Evolutionary conservation across 768 basidiomycete species (phyloP).

Genomic region (Suillus placidus): DNA sequence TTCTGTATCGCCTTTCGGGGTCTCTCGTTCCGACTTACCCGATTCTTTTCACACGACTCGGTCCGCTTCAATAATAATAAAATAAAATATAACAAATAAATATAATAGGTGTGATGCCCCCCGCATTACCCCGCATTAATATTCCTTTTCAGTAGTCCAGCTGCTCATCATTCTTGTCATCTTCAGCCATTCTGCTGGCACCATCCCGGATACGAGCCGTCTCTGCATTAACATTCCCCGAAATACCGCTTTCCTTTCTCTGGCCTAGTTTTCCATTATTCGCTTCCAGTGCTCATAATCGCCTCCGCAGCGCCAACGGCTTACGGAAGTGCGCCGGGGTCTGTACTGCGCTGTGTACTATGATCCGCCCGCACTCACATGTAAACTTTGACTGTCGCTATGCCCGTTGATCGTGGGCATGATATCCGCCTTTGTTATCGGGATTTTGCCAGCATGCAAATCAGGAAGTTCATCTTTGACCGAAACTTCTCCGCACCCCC

Average conservation of each 20-base stretch:
- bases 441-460: slow-evolving; percentile 7
- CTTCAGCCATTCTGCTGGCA: slow-evolving; percentile 1
- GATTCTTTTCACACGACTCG: background rate
- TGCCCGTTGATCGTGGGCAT: slow-evolving; percentile 5
- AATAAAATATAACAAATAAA: background rate
- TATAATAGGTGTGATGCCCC: background rate
- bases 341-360: background rate
- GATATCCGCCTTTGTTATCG: background rate
- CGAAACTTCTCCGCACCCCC: background rate
- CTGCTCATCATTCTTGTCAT: background rate
- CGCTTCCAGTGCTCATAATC: background rate
- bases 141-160: background rate
- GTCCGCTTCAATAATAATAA: background rate
- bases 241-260: background rate
- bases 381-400: background rate
- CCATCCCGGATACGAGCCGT: background rate
- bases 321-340: background rate
- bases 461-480: background rate
- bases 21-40: slow-evolving; percentile 3
- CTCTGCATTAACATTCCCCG: background rate
- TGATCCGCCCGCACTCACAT: slow-evolving; percentile 1
- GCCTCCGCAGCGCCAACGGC: slow-evolving; percentile 2
- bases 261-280: background rate
- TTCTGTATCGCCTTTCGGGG: background rate
- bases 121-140: slow-evolving; percentile 17